Conservation (phyloP, 176 grass and related monocot genomes). For the Carex pumila region DNA sequence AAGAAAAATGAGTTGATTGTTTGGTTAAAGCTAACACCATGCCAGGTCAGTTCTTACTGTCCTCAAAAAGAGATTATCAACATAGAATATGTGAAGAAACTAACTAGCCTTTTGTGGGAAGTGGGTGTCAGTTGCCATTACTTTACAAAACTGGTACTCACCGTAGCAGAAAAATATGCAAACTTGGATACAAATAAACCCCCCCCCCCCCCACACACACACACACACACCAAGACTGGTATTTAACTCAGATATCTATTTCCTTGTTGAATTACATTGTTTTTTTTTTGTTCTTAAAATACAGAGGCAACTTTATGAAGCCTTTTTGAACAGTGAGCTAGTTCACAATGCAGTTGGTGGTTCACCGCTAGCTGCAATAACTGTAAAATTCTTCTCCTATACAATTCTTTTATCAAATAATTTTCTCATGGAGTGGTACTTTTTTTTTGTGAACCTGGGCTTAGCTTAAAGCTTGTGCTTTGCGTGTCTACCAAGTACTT, state of each 20-base stretch:
- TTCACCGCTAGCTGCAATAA: conserved; percentile 69
- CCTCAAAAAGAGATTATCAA: not conserved
- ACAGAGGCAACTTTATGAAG: conserved; percentile 92
- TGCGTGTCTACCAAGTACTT: not conserved
- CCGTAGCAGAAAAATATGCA: not conserved
- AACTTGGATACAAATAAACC: not conserved
- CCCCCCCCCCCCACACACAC: not conserved
- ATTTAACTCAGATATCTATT: not conserved
- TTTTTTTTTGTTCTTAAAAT: conserved; percentile 9
- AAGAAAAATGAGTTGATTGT: conserved; percentile 83
- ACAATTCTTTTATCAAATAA: conserved; percentile 4
- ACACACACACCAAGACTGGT: not conserved
- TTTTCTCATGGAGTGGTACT: conserved; percentile 8
- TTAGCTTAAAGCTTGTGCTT: not conserved
- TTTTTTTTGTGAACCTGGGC: not conserved
- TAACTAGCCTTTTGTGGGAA: not conserved
- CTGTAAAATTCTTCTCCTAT: conserved; percentile 36
- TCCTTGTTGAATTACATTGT: not conserved
- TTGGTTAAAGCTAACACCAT: conserved; percentile 77
- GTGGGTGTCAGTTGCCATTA: not conserved
- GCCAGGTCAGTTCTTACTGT: conserved; percentile 45
- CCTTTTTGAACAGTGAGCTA: conserved; percentile 79
- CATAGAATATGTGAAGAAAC: not conserved
- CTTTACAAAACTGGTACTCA: not conserved
- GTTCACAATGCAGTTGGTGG: conserved; percentile 48